Percentiles rank a stretch among this genome's conserved stretches.
Evolutionary conservation across 805 yeast species (phyloP).

Genomic region (Vanderwaltozyma verrucispora): DNA sequence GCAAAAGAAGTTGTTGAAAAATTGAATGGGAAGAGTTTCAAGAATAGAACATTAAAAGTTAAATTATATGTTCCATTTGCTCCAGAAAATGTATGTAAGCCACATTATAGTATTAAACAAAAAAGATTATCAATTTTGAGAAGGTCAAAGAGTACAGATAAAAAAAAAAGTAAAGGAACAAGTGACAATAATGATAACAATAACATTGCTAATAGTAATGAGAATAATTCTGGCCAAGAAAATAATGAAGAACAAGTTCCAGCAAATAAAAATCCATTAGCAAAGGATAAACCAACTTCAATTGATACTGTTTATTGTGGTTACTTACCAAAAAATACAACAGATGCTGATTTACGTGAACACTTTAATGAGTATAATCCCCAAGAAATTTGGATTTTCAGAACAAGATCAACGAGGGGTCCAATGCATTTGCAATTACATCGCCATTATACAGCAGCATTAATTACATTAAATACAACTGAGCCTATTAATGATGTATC

Average conservation of each 20-base stretch:
- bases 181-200: slow-evolving; percentile 1
- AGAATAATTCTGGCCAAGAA: too few relatives aligned
- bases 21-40: slow-evolving; percentile 50
- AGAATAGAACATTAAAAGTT: slow-evolving; percentile 32
- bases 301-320: slow-evolving; percentile 38
- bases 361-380: slow-evolving; percentile 38
- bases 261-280: not conserved
- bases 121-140: slow-evolving; percentile 1
- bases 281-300: slow-evolving; percentile 23
- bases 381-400: slow-evolving; percentile 38
- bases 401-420: slow-evolving; percentile 25
- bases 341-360: slow-evolving; percentile 36
- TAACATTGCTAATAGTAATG: too few relatives aligned
- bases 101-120: slow-evolving; percentile 1
- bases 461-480: slow-evolving; percentile 37
- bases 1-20: slow-evolving; percentile 56
- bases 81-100: slow-evolving; percentile 18
- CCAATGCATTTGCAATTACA: slow-evolving; percentile 15
- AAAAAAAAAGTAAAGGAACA: not conserved
- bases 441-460: slow-evolving; percentile 38
- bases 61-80: slow-evolving; percentile 36
- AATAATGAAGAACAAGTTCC: not conserved
- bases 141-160: not conserved
- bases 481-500: slow-evolving; percentile 36
- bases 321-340: slow-evolving; percentile 30